Evolutionary conservation across 2,329 filamentous ascomycete species (phyloP), one percentile per base, ranked within the genome.

Genomic region (Setomelanomma holmii): DNA sequence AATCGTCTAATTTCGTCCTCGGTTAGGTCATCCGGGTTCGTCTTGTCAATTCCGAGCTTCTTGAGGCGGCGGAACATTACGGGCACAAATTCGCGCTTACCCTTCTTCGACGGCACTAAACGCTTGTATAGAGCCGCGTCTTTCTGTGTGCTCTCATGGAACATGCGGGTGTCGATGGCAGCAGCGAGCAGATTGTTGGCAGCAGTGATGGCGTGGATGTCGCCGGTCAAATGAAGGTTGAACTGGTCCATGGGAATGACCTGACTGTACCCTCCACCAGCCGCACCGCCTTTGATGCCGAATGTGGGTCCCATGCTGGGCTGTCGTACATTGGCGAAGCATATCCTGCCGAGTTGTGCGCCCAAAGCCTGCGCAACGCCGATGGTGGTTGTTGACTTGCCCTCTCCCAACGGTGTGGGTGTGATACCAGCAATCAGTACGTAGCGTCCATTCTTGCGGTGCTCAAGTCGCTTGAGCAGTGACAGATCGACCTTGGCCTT

Each of bases 191-290:
- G 82, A 78, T 99, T 99, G 84, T 98, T 99, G 33, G 95, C 95
- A 22, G 93, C 93, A 46, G 92, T 92, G 69, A 99, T 95, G 61
- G 95, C 95, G 75, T 99, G 95, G 51, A 99, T 98, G 74, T 99
- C 95, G 68, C 95, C 95, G 49, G 95, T 99, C 68, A 99, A 80
- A 76, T 99, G 95, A 71, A 99, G 81, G 78, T 99, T 99, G 82
- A 99, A 99, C 76, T 99, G 95, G 68, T 99, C 95, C 95, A 99
- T 99, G 53, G 95, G 95, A 67, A 99, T 98, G 71, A 99, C 95
- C 76, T 99, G 95, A 75, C 91, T 96, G 85, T 98, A 99, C 34
- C 95, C 95, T 75, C 95, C 95, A 68, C 95, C 95, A 50, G 95
- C 95, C 53, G 95, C 95, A 68, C 95, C 95, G 58, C 95, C 95